Evolutionary conservation across 371 early-diverging fungal species (phyloP), one percentile per base, ranked within the genome.

Genomic region (Mucor piriformis): DNA sequence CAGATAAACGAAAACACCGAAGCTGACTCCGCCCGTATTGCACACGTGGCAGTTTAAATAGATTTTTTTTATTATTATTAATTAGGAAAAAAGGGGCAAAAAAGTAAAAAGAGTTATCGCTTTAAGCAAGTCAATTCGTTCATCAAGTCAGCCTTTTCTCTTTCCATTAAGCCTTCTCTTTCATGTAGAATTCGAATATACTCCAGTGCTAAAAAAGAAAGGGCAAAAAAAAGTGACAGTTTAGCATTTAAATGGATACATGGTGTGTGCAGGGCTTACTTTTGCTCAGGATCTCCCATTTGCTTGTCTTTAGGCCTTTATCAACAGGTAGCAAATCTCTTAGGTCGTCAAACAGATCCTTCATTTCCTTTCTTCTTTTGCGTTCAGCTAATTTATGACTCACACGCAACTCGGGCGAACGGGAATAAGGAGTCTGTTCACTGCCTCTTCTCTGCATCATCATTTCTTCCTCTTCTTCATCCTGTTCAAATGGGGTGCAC

Each of bases 271-370:
- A 29, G 29, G 33, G 33, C 55, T 54, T 77, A 79, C 83, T 85
- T 85, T 91, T 90, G 58, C 81, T 86, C 38, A 92, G 61, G 33
- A 90, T 83, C 61, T 92, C 92, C 89, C 91, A 90, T 66, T 92
- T 92, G 69, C 87, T 87, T 24, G 88, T 81, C 59, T 88, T 87
- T 40, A 87, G 67, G 33, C 77, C 81, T 46, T 82, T 81, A 52
- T 89, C 86, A 0, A 83, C 77, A 3, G 92, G 91, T 56, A 91
- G 69, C 23, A 81, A 62, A 32, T 81, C 84, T 48, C 88, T 74
- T 20, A 92, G 72, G 43, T 87, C 83, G 66, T 92, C 92, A 83
- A 92, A 92, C 18, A 92, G 69, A 29, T 87, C 86, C 60, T 90
- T 90, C 90, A 92, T 88, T 54, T 92, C 90, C 57, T 82, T 85